Conservation (phyloP, 2,329 filamentous ascomycete species). For the Fusarium sp. region DNA sequence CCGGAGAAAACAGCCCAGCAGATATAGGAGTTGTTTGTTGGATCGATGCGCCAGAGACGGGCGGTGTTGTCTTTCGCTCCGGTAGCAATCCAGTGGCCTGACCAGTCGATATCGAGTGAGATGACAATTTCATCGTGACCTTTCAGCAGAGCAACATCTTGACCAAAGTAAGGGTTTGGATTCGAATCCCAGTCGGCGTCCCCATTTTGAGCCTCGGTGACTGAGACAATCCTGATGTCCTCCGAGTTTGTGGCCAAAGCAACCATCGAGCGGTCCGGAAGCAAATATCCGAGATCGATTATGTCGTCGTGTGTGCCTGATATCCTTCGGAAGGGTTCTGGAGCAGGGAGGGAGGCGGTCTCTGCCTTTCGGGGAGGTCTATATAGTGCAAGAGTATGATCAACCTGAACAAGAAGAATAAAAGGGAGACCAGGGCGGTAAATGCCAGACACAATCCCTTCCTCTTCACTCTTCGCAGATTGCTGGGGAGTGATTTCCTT, state of each 20-base stretch:
- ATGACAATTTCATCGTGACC: conserved; percentile 97
- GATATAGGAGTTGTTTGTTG: conserved; percentile 74
- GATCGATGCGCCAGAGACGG: conserved; percentile 87
- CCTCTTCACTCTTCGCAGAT: conserved; percentile 63
- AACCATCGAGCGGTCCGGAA: conserved; percentile 80
- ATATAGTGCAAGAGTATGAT: conserved; percentile 86
- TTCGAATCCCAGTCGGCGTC: conserved; percentile 34
- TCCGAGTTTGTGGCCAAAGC: conserved; percentile 96
- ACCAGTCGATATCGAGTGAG: conserved; percentile 93
- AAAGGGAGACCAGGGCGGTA: conserved; percentile 71
- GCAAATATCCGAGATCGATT: conserved; percentile 89
- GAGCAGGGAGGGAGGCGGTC: conserved; percentile 47
- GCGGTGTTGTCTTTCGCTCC: conserved; percentile 97
- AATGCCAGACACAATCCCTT: conserved; percentile 76
- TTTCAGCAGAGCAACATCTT: conserved; percentile 84
- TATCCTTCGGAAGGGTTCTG: conserved; percentile 74
- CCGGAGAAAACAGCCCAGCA: conserved; percentile 86
- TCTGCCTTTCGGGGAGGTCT: conserved; percentile 53
- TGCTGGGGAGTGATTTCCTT: conserved; percentile 83
- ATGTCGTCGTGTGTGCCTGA: conserved; percentile 98
- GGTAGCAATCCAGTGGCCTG: conserved; percentile 94
- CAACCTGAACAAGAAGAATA: conserved; percentile 83
- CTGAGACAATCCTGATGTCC: conserved; percentile 85
- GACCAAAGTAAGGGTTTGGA: conserved; percentile 76
- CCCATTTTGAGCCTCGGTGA: conserved; percentile 53